Base-by-base conservation (phyloP, 164 flowering plant species). In the Sextonia rubra region DNA sequence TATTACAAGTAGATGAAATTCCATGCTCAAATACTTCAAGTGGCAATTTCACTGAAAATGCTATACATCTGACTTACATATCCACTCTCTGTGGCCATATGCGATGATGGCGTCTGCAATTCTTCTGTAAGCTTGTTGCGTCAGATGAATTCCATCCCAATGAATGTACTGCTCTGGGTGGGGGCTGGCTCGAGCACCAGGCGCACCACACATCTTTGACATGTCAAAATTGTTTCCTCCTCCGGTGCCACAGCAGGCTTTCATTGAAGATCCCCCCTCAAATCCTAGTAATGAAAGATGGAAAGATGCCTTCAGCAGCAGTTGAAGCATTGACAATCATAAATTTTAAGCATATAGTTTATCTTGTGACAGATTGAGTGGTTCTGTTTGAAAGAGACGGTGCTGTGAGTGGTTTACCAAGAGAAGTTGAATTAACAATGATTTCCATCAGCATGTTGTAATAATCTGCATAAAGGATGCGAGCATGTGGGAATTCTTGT, bases 91-190 rank as follows among this genome's bases (percentile, higher is more conserved):
- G n/a, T 15, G 17, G 25, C 26, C 27, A 4, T 37, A 9, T 22
- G 8, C 15, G 44, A 62, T 47, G 23, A 71, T 22, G 25, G 22
- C 12, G 8, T 15, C 17, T 30, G 83, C 60, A 74, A 75, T 60
- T 1, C 22, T 4, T 30, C 24, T n/a, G 58, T 77, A 55, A 1
- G 84, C 66, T 15, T 23, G 25, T 60, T 82, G 77, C 0, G 82
- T 79, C 60, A 75, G 14, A 73, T 79, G 80, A 68, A 82, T 22
- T 47, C 82, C 82, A 63, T 82, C 84, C 80, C 80, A 79, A 27
- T 69, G 64, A 1, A 79, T 25, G 32, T 62, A 25, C 3, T 7
- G 18, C 15, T 47, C 58, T 3, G 82, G 82, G 23, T 73, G 64
- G 0, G 65, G 17, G 61, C 84, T 79, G 17, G 58, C 76, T 12